Evolutionary conservation across 257 asterid genomes (phyloP), one percentile per base, ranked within the genome.

Genomic region (Nicotiana paniculata): DNA sequence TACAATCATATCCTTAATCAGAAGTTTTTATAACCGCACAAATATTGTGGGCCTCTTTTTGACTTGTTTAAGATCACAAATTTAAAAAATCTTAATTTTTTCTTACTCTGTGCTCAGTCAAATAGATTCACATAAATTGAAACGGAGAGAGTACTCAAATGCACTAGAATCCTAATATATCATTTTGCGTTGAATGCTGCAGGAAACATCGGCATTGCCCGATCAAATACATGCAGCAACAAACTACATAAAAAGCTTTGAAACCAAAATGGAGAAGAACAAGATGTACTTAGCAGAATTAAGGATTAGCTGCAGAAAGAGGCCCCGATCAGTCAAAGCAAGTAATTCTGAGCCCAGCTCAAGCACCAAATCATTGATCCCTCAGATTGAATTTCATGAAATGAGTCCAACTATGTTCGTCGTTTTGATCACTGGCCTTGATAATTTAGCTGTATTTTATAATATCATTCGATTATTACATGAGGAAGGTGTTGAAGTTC

Each of bases 201-300:
- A 87, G 88, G 86, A 84, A 84, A 80, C 26, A 84, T 77, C 83
- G 86, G 26, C 89, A 54, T 68, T 91, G 55, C 90, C 90, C 0
- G 91, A 91, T 58, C 92, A 89, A 83, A 82, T 91, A 61, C 88
- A 87, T 24, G 91, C 87, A 87, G 90, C 87, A 6, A 86, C 82
- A 58, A 81, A 74, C 2, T 76, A 91, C 85, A 85, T 90, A 33
- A 85, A 85, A 63, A 68, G 21, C 65, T 48, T 79, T 85, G 82
- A 81, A 57, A 75, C 1, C 37, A 89, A 81, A 86, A 6, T 91
- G 59, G 90, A 91, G 82, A 62, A 83, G n/a, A 54, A 54, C 58
- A 87, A 81, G 82, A 64, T 74, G 57, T 75, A 83, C 83, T 84
- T 86, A 80, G 89, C 90, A 37, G 33, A 77, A n/a, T 57, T 86